Evolutionary conservation across 2,329 filamentous ascomycete genomes (phyloP).

Genomic region (Podosphaera fusca): DNA sequence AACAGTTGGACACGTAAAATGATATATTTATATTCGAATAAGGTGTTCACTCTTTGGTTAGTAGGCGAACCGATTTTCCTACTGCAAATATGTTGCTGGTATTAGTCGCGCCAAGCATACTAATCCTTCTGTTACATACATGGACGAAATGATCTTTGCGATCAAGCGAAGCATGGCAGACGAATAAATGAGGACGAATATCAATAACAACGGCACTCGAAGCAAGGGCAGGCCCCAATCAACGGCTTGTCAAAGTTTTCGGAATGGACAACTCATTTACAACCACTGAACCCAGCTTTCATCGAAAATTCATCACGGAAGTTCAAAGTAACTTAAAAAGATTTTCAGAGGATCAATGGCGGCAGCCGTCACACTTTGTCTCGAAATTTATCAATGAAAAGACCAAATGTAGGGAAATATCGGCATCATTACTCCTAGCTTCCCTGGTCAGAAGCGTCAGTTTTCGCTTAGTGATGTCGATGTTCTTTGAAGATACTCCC

Average conservation of each 20-base stretch:
- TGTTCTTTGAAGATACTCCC: constrained; percentile 4
- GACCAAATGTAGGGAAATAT: background rate
- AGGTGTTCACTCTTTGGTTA: background rate
- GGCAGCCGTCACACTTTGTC: background rate
- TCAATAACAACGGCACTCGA: background rate
- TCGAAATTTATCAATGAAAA: background rate
- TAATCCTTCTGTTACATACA: too few relatives aligned
- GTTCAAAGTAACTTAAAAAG: background rate
- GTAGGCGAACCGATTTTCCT: too few relatives aligned
- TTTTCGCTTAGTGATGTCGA: constrained; percentile 4
- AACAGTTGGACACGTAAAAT: too few relatives aligned
- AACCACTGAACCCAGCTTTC: constrained; percentile 1
- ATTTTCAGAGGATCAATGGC: background rate
- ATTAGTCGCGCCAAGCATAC: too few relatives aligned
- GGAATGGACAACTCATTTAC: constrained; percentile 8
- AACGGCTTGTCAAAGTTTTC: constrained; percentile 4
- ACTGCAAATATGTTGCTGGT: too few relatives aligned
- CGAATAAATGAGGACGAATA: too few relatives aligned
- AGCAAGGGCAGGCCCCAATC: constrained; percentile 4
- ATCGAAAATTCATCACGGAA: constrained; percentile 2
- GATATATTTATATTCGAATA: too few relatives aligned
- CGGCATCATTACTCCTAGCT: background rate
- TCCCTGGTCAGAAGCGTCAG: constrained; percentile 3
- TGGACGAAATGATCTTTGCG: too few relatives aligned
- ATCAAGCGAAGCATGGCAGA: too few relatives aligned